These are phyloP conservation scores for Abelmoschus esculentus DNA, from an alignment of 345 rosid genomes.

Conservation along the genomic window DNA sequence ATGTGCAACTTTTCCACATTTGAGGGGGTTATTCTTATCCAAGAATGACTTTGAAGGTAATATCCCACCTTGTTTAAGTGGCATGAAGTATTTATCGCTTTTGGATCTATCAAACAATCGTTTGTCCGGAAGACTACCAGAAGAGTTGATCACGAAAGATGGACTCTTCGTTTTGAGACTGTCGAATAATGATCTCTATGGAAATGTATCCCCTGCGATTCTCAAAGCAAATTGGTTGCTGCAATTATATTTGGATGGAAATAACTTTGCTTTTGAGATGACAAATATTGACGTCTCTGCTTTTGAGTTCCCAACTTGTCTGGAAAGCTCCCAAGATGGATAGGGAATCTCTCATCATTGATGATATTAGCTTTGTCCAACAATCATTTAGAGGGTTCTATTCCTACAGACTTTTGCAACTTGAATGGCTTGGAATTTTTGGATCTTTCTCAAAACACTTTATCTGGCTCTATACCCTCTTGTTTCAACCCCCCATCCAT, in stretches of 20 bases:
- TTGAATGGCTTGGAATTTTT: too few relatives aligned
- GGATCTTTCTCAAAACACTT: too few relatives aligned
- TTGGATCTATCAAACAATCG: slow-evolving; percentile 23
- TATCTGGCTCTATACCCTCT: too few relatives aligned
- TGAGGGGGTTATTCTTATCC: not conserved
- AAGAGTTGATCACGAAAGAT: not conserved
- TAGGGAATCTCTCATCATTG: too few relatives aligned
- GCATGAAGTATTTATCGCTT: not conserved
- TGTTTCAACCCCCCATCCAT: too few relatives aligned
- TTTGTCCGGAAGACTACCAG: not conserved
- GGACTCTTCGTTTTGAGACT: not conserved
- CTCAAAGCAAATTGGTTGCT: not conserved
- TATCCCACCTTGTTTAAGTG: slow-evolving; percentile 18
- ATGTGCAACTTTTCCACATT: slow-evolving; percentile 10
- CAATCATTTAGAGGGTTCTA: too few relatives aligned
- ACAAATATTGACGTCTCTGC: not conserved
- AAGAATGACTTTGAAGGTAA: slow-evolving; percentile 9
- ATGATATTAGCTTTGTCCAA: too few relatives aligned
- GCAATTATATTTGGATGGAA: slow-evolving; percentile 7
- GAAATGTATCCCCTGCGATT: not conserved
- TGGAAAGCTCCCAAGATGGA: too few relatives aligned
- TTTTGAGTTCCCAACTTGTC: not conserved
- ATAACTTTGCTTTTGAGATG: not conserved
- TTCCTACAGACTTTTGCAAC: too few relatives aligned
- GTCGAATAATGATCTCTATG: not conserved